Percentiles rank a stretch among this genome's conserved stretches.
Conservation (phyloP, 2,329 filamentous ascomycete species). For the Cytospora piceae region DNA sequence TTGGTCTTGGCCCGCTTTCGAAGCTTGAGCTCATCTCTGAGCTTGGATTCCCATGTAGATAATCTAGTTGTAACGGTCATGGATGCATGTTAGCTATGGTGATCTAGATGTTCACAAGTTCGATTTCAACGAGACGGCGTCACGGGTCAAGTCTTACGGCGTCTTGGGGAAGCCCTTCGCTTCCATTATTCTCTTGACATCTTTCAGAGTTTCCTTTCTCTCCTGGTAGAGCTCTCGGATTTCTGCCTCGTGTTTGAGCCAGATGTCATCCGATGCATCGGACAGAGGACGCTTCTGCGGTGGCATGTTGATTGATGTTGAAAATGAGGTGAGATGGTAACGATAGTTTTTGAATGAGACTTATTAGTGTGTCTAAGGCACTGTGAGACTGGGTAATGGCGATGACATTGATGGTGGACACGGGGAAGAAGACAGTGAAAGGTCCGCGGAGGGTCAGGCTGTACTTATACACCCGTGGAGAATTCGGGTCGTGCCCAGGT, state of each 20-base stretch:
- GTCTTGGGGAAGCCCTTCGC: background rate
- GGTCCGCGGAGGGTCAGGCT: too few species aligned
- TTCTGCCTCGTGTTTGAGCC: background rate
- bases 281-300: background rate
- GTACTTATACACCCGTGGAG: too few species aligned
- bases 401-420: too few species aligned
- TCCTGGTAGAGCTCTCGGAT: slow-evolving; percentile 5
- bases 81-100: background rate
- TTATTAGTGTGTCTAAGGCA: too few species aligned
- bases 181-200: slow-evolving; percentile 9
- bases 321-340: too few species aligned
- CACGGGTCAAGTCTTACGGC: slow-evolving; percentile 5
- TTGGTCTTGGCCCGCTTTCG: background rate
- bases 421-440: too few species aligned
- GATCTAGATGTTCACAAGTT: too few species aligned
- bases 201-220: background rate
- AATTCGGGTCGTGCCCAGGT: too few species aligned
- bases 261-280: background rate
- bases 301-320: background rate
- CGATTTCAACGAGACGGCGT: too few species aligned
- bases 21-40: slow-evolving; percentile 6
- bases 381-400: too few species aligned
- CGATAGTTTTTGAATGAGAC: too few species aligned
- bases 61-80: background rate
- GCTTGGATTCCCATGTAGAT: slow-evolving; percentile 11